A percentile compares a stretch with the other conserved stretches of the same genome.
Conservation (phyloP, 1,284 basidiomycete genomes). For the Ceratobasidium papillatum region DNA sequence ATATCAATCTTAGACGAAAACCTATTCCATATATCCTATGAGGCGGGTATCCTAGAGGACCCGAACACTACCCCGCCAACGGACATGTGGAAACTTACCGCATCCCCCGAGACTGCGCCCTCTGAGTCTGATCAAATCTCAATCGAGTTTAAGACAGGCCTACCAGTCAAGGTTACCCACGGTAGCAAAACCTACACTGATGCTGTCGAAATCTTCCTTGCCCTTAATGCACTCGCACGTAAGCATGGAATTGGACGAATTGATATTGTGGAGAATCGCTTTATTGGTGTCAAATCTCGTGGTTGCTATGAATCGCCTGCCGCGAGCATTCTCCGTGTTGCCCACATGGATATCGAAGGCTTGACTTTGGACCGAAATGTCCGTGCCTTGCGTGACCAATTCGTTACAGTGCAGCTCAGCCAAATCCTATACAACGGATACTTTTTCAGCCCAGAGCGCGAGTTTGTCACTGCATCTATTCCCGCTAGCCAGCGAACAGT, state of each 20-base stretch:
- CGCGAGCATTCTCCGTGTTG: slow-evolving; percentile 93
- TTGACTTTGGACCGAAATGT: slow-evolving; percentile 98
- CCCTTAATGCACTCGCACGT: slow-evolving; percentile 90
- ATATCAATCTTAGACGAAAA: slow-evolving; percentile 77
- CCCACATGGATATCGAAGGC: slow-evolving; percentile 97
- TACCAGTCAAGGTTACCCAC: slow-evolving; percentile 80
- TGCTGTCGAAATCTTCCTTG: slow-evolving; percentile 94
- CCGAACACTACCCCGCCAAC: slow-evolving; percentile 92
- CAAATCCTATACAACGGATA: slow-evolving; percentile 96
- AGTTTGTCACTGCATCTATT: slow-evolving; percentile 90
- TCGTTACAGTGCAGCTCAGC: slow-evolving; percentile 89
- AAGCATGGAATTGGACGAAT: slow-evolving; percentile 96
- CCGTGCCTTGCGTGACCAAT: slow-evolving; percentile 92
- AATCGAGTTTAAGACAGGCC: slow-evolving; percentile 86
- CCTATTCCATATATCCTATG: slow-evolving; percentile 99
- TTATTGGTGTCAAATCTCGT: slow-evolving; percentile 98
- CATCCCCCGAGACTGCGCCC: slow-evolving; percentile 85
- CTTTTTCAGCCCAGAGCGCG: slow-evolving; percentile 98
- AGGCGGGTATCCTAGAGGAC: slow-evolving; percentile 98
- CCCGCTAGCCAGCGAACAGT: slow-evolving; percentile 95
- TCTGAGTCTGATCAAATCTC: slow-evolving; percentile 79
- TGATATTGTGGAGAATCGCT: slow-evolving; percentile 99
- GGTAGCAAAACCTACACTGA: slow-evolving; percentile 73
- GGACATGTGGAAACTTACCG: slow-evolving; percentile 99
- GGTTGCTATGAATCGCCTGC: slow-evolving; percentile 99